These are phyloP conservation scores for Wickerhamia fluorescens DNA, from an alignment of 805 yeast genomes.

Conservation along the genomic window DNA sequence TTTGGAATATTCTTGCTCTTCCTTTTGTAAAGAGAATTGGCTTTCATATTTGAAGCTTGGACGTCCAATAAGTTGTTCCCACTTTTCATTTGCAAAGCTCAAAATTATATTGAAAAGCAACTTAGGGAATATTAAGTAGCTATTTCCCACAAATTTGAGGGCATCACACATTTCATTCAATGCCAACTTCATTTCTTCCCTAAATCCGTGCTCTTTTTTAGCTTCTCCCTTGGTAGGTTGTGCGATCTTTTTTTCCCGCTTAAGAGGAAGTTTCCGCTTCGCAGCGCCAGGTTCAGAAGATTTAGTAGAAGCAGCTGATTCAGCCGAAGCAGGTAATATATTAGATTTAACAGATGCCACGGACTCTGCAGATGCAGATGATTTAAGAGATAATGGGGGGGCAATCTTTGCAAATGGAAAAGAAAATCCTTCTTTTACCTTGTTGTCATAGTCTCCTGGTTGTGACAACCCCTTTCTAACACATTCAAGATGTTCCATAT, in stretches of 20 bases:
- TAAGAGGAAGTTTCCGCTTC: conserved; percentile 4
- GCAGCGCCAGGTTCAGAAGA: too few species aligned
- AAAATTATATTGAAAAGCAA: conserved; percentile 46
- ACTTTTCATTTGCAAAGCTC: conserved; percentile 45
- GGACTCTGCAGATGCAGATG: too few species aligned
- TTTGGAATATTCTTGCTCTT: too few species aligned
- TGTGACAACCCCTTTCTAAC: conserved; percentile 32
- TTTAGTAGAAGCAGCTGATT: too few species aligned
- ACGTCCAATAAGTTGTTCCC: conserved; percentile 75
- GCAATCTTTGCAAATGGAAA: conserved; percentile 31
- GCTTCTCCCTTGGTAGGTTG: conserved; percentile 1
- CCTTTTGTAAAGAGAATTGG: too few species aligned
- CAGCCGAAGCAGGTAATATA: too few species aligned
- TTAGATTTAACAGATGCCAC: too few species aligned
- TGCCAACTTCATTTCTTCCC: conserved; percentile 46
- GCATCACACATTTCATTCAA: conserved; percentile 50
- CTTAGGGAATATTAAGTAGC: conserved; percentile 67
- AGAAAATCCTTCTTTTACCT: conserved; percentile 15
- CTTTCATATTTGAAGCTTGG: too few species aligned
- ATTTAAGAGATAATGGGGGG: too few species aligned
- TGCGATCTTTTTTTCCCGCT: conserved; percentile 3
- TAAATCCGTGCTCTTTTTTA: too few species aligned
- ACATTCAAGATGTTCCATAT: conserved; percentile 34
- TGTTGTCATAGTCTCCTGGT: conserved; percentile 35
- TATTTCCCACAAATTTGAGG: conserved; percentile 50